Evolutionary conservation across 192 early-diverging fungal species (phyloP), one percentile per base, ranked within the genome.

Genomic region (Gonapodya prolifera): DNA sequence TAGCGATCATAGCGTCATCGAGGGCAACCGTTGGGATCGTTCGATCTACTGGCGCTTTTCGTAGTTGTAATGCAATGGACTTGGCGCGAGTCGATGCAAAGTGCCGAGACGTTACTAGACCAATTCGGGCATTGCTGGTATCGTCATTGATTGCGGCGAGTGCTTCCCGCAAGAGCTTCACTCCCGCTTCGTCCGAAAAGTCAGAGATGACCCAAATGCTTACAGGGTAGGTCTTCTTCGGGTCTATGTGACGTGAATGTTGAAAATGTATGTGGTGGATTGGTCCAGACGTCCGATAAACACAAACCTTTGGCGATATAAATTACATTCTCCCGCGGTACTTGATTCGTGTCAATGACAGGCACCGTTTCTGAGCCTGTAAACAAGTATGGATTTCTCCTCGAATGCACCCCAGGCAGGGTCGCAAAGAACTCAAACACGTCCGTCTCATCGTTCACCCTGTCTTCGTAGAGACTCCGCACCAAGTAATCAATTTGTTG

Each of bases 361-460:
- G 8, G 45, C 8, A 61, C 45, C 23, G 45, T 61, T 61, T 61
- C 45, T 16, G 45, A 61, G 45, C 45, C 23, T 17, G 84, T 75
- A 79, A 89, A 87, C 73, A 95, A 84, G 75, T 87, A 85, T 1
- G 85, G 78, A 81, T 91, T 96, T 69, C 97, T 90, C 29, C 84
- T 80, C 2, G 78, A 30, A n/a, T 87, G 77, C 0, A 93, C 88
- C 61, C 83, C 80, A 23, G 91, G 87, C 76, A 86, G 81, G 1
- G 87, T 89, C 75, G 94, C 80, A 2, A 97, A 85, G 76, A 88
- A 89, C 0, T 93, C 91, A 70, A 92, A 94, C 8, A 95, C 36
- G 35, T 92, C 77, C 16, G 82, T 82, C 1, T 85, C 78, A 28
- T 90, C 82, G 0, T 76, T 33, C 23, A 98, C 80, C 35, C 84